Evolutionary conservation across 495 filamentous ascomycete species (phyloP).

Genomic region (Aspergillus sclerotioniger): DNA sequence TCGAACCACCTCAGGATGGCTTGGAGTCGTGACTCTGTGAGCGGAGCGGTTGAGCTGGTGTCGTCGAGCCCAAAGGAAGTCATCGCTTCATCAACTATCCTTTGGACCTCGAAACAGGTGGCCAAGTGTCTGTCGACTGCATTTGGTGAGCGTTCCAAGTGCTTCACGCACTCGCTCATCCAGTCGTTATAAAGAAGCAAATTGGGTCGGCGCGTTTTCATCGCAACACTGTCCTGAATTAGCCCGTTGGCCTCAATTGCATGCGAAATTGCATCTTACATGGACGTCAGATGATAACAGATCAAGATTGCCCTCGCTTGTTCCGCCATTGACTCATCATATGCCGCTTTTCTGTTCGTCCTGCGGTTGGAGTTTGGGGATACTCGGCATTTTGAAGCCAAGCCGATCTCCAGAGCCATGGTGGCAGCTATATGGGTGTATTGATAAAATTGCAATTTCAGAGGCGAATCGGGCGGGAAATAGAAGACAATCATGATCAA

Average conservation of each 20-base stretch:
- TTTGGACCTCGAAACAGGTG: conserved; percentile 45
- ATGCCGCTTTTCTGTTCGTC: conserved; percentile 17
- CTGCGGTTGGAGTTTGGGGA: conserved; percentile 24
- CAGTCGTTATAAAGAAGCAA: conserved; percentile 50
- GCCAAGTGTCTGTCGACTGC: conserved; percentile 41
- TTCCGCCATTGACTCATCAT: conserved; percentile 40
- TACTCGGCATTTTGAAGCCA: conserved; percentile 35
- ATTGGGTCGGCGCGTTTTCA: conserved; percentile 51
- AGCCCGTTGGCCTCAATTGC: conserved; percentile 1
- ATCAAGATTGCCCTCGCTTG: conserved; percentile 44
- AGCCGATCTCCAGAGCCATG: conserved; percentile 54
- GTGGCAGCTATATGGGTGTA: conserved; percentile 54
- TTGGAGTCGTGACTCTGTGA: conserved; percentile 47
- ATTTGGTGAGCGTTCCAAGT: conserved; percentile 37
- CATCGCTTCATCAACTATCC: conserved; percentile 49
- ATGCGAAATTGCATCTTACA: conserved; percentile 24
- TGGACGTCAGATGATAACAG: conserved; percentile 49
- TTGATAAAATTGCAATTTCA: conserved; percentile 52
- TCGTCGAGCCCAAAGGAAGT: conserved; percentile 52
- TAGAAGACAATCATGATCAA: conserved; percentile 50
- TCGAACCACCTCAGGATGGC: conserved; percentile 50
- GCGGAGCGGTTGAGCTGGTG: conserved; percentile 35
- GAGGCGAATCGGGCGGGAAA: conserved; percentile 45
- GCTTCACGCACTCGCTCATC: conserved; percentile 45
- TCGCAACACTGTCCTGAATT: conserved; percentile 38